phyloP scores from a whole-genome alignment of 805 yeast species.

The Candida takata region DNA sequence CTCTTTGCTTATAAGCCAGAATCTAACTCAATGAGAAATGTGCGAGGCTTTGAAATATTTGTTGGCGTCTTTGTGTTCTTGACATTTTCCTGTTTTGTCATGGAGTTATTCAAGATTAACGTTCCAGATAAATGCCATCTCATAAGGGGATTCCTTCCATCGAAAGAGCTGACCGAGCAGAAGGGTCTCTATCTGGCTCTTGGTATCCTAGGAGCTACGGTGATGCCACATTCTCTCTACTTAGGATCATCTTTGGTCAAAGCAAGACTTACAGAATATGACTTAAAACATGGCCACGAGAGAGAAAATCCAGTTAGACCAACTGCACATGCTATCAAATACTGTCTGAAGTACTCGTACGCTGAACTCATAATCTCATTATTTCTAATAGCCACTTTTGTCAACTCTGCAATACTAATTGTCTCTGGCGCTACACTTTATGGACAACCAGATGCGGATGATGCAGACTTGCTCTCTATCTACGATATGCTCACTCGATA shows the following conservation, averaged over 20 bases:
- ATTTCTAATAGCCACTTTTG: conserved; percentile 86
- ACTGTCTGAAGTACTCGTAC: conserved; percentile 73
- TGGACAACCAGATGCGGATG: conserved; percentile 56
- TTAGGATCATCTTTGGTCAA: conserved; percentile 85
- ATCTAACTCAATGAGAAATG: conserved; percentile 66
- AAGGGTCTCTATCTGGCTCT: conserved; percentile 69
- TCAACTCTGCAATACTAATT: conserved; percentile 81
- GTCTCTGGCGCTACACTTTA: conserved; percentile 86
- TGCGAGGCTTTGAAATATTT: conserved; percentile 70
- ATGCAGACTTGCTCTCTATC: conserved; percentile 78
- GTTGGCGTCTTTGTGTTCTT: conserved; percentile 65
- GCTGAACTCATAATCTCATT: conserved; percentile 78
- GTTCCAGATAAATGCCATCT: conserved; percentile 48
- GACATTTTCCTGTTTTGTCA: conserved; percentile 69
- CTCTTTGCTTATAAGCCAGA: conserved; percentile 71
- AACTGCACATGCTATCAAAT: conserved; percentile 70
- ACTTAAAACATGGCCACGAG: conserved; percentile 44
- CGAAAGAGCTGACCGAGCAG: conserved; percentile 48
- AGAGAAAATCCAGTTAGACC: conserved; percentile 49
- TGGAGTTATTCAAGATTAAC: conserved; percentile 56
- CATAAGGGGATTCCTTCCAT: conserved; percentile 66
- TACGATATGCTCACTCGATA: conserved; percentile 63
- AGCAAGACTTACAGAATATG: conserved; percentile 73
- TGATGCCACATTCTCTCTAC: conserved; percentile 88
- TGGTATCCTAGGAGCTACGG: conserved; percentile 90